phyloP scores from a whole-genome alignment of 2,329 filamentous ascomycete genomes.

The Amesomyces nigricolor region DNA sequence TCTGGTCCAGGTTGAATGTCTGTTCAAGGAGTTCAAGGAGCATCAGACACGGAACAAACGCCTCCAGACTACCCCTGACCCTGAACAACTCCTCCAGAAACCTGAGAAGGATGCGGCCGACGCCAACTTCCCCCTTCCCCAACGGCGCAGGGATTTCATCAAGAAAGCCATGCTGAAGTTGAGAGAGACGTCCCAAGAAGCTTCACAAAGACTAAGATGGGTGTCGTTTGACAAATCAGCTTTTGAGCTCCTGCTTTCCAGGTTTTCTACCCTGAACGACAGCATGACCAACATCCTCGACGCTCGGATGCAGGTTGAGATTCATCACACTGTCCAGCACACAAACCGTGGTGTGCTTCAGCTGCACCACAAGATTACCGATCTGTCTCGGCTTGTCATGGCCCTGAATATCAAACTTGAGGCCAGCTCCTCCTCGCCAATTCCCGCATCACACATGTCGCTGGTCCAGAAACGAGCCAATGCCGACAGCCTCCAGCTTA shows the following conservation, averaged over 20 bases:
- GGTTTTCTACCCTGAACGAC: slow-evolving; percentile 43
- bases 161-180: slow-evolving; percentile 39
- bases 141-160: slow-evolving; percentile 39
- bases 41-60: slow-evolving; percentile 37
- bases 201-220: slow-evolving; percentile 37
- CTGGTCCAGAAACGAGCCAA: slow-evolving; percentile 35
- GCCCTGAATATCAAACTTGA: slow-evolving; percentile 42
- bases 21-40: slow-evolving; percentile 43
- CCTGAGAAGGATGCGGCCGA: slow-evolving; percentile 41
- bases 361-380: slow-evolving; percentile 42
- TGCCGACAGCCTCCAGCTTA: slow-evolving; percentile 36
- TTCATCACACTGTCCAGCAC: slow-evolving; percentile 43
- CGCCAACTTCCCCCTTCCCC: slow-evolving; percentile 41
- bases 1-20: slow-evolving; percentile 41
- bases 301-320: slow-evolving; percentile 42
- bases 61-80: slow-evolving; percentile 33
- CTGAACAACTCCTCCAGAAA: slow-evolving; percentile 32
- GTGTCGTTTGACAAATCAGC: slow-evolving; percentile 42
- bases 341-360: slow-evolving; percentile 44
- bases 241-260: slow-evolving; percentile 40
- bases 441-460: slow-evolving; percentile 29
- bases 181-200: slow-evolving; percentile 34
- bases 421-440: slow-evolving; percentile 17
- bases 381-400: slow-evolving; percentile 42
- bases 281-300: slow-evolving; percentile 45